These are phyloP conservation scores for Ustilago esculenta DNA, from an alignment of 1,284 basidiomycete genomes.

Conservation along the genomic window DNA sequence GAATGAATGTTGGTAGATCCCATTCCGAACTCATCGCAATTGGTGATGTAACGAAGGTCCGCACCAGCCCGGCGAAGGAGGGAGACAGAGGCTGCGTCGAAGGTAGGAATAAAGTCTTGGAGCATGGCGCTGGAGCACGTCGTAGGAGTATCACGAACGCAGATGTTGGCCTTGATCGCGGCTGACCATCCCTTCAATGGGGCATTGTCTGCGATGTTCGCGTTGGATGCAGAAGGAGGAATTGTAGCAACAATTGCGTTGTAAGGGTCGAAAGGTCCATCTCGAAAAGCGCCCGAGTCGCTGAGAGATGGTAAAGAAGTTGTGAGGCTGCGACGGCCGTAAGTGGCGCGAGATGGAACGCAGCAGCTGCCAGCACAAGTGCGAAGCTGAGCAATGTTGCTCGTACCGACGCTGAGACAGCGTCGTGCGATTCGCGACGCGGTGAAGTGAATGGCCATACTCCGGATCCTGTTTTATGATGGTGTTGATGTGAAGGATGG, in stretches of 20 bases:
- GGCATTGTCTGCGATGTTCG: background rate
- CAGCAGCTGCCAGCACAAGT: conserved; percentile 27
- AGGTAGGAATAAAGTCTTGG: conserved; percentile 76
- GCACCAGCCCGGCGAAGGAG: conserved; percentile 77
- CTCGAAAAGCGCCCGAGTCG: background rate
- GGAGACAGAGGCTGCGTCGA: conserved; percentile 84
- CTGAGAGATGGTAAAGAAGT: background rate
- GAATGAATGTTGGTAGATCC: conserved; percentile 70
- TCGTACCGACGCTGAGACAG: conserved; percentile 24
- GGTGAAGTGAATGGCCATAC: too few species aligned
- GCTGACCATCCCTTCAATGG: conserved; percentile 53
- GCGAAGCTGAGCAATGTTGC: background rate
- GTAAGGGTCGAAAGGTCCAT: conserved; percentile 42
- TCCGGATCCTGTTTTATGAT: too few species aligned
- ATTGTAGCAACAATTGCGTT: conserved; percentile 37
- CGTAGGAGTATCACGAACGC: conserved; percentile 39
- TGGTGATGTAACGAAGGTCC: conserved; percentile 83
- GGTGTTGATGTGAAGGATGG: too few species aligned
- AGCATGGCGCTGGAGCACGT: conserved; percentile 62
- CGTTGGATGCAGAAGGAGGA: background rate
- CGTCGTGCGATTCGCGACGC: background rate
- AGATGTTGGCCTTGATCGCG: conserved; percentile 64
- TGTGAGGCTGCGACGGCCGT: conserved; percentile 2
- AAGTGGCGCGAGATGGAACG: background rate
- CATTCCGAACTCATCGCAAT: conserved; percentile 99